Base-by-base conservation (phyloP, 1,284 basidiomycete species). In the Sporisorium sorghi region DNA sequence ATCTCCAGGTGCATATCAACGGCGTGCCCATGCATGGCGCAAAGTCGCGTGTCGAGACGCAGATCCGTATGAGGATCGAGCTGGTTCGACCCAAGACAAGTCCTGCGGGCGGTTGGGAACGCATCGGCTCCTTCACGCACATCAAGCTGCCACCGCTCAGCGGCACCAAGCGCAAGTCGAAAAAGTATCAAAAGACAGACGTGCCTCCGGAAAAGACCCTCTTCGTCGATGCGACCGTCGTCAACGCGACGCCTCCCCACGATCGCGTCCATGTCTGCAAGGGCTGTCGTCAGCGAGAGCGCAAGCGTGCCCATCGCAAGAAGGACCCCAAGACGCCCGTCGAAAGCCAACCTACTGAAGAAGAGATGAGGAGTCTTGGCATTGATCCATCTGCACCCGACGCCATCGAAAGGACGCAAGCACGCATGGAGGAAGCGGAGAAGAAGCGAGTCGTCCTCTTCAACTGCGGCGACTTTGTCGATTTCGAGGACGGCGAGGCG, bases 21-120 rank as follows among this genome's bases (percentile, higher is more conserved):
- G 93, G 90, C 77, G 89, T 97, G 43, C 93, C 93, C 10, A 88
- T 90, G 75, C 86, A 87, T 40, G 94, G 93, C 26, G 91, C 93
- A n/a, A 95, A 96, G 86, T 94, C 92, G 52, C 89, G 94, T 24
- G 94, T 97, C 23, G 94, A 97, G 85, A 97, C 94, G 0, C 94
- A 84, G 49, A 83, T 84, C 43, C 70, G 79, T 26, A 80, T 82
- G 76, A 65, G 81, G 14, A 66, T 84, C 55, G 83, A 84, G 71
- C 73, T 84, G 0, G 83, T 84, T 2, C 59, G 74, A 0, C 80
- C 74, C 6, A 61, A 56, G 32, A 14, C 65, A 9, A 54, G 46
- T 17, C 32, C 67, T 2, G 55, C 62, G 14, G 58, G 61, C 15
- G 67, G 57, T 8, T 84, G 79, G 73, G 81, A 84, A 55, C 75